phyloP scores from a whole-genome alignment of 116 monocot genomes.

The Cymodocea nodosa region DNA sequence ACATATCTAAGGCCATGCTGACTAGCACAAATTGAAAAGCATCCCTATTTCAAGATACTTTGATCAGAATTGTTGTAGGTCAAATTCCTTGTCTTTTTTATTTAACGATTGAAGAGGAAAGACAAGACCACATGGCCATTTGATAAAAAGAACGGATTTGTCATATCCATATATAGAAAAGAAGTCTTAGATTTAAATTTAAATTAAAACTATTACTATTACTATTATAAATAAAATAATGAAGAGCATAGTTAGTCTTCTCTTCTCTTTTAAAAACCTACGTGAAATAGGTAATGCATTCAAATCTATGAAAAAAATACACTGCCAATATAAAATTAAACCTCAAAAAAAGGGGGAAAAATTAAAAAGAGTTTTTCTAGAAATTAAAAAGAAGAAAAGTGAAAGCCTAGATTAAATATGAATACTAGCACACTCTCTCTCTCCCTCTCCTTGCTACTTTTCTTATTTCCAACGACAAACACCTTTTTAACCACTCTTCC shows the following conservation, averaged over 20 bases:
- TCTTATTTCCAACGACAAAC: not conserved
- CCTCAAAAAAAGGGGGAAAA: not conserved
- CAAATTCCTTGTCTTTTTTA: not conserved
- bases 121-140: no score
- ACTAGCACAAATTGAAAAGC: not conserved
- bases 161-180: not conserved
- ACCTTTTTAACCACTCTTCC: slow-evolving; percentile 4
- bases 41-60: not conserved
- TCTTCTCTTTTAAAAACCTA: no score
- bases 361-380: not conserved
- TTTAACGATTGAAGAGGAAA: not conserved
- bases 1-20: not conserved
- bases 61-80: not conserved
- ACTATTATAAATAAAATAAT: no score
- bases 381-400: no score
- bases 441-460: not conserved
- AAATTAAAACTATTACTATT: no score
- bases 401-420: not conserved
- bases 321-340: no score
- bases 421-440: not conserved
- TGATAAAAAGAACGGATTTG: not conserved
- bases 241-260: no score
- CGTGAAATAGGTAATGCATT: no score
- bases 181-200: no score
- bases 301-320: no score